Conservation (phyloP, 371 early-diverging fungal species). For the Dichotomocladium elegans region DNA sequence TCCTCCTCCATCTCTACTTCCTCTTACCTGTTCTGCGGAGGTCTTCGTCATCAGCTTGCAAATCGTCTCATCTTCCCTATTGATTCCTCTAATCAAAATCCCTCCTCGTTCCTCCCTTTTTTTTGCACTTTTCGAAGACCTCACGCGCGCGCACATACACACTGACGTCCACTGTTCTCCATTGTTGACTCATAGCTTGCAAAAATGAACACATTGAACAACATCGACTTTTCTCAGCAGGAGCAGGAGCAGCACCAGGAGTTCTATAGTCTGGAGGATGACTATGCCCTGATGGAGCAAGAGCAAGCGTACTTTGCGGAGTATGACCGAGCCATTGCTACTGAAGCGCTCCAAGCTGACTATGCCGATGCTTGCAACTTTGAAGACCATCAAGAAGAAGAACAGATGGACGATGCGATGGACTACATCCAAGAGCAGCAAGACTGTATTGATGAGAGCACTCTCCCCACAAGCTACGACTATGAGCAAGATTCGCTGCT, state of each 20-base stretch:
- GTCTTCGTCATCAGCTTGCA: too few species aligned
- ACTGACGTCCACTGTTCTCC: not conserved
- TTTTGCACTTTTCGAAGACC: not conserved
- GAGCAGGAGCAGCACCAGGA: constrained; percentile 1
- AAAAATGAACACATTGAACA: not conserved
- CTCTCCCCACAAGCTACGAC: too few species aligned
- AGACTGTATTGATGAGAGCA: too few species aligned
- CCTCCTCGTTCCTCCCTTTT: not conserved
- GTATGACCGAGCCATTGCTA: constrained; percentile 26
- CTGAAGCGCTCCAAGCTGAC: constrained; percentile 20
- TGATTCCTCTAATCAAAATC: too few species aligned
- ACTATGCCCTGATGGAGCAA: constrained; percentile 1
- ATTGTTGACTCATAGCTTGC: not conserved
- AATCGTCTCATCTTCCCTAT: too few species aligned
- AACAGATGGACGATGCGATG: not conserved
- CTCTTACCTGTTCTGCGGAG: too few species aligned
- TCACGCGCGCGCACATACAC: too few species aligned
- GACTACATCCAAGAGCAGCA: not conserved
- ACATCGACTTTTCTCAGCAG: not conserved
- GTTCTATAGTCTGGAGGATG: too few species aligned
- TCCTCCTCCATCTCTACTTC: not conserved
- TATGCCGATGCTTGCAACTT: constrained; percentile 10
- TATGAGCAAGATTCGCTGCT: constrained; percentile 27
- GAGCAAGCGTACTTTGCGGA: constrained; percentile 26
- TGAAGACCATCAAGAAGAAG: constrained; percentile 2